Evolutionary conservation across 2,329 filamentous ascomycete species (phyloP), one percentile per base, ranked within the genome.

Genomic region (Cryphonectria naterciae): DNA sequence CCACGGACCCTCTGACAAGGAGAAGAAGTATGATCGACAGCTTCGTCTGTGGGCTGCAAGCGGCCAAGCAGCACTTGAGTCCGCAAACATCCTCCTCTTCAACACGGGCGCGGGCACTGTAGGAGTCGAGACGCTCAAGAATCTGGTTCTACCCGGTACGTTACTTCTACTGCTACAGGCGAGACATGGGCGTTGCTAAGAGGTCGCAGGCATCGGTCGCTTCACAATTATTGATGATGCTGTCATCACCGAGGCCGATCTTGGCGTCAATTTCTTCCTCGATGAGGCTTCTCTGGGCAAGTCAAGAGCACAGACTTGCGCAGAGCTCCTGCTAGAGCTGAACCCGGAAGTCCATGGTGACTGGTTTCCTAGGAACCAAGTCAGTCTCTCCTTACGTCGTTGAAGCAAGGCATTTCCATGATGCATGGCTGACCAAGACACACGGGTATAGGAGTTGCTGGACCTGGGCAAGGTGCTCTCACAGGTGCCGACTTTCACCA

Each of bases 191-290:
- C n/a, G 7, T 25, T 62, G 32, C 52, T 25, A 49, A 43, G 35
- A 49, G 15, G 60, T 56, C 66, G 68, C 63, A 91, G 91, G 95
- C 4, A 92, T 98, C 76, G 97, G 96, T 11, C 89, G 90, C 37
- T 99, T 98, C 80, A 97, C 93, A 0, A 97, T 99, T 73, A 91
- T 92, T 67, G 96, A 99, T 77, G 90, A 92, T 8, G 88, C 90
- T 1, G 80, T 87, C 2, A 95, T 99, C n/a, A 85, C 84, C 1
- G 91, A 97, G 75, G 86, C 90, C 58, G 96, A 99, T 77, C 84
- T 99, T 56, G 96, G 97, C 5, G 92, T 98, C 73, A 99, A 99
- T 82, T 99, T 99, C 86, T 99, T 99, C 77, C 85, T 99, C 0
- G 93, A 97, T 73, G 90, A 96, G 76, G 84, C 86, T 65, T 92